Conservation (phyloP, 495 filamentous ascomycete species). For the Talaromyces wortmannii region DNA sequence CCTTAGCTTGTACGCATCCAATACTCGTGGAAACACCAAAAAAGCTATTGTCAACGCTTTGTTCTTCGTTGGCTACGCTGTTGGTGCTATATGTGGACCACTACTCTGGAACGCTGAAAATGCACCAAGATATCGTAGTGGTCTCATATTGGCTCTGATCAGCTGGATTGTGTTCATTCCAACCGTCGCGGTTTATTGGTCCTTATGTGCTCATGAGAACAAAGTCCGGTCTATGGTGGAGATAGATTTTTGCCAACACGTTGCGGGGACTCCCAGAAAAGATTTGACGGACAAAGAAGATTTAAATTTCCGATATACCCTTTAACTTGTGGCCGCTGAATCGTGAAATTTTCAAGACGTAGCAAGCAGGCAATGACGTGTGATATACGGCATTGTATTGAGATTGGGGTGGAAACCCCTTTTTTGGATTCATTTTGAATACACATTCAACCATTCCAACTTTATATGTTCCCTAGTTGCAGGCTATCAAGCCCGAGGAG, state of each 20-base stretch:
- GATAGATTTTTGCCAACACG: not conserved
- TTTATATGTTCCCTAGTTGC: too few relatives aligned
- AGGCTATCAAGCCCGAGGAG: too few relatives aligned
- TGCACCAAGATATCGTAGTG: slow-evolving; percentile 16
- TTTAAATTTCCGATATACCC: slow-evolving; percentile 12
- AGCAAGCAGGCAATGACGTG: too few relatives aligned
- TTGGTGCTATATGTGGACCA: slow-evolving; percentile 22
- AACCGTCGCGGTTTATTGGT: slow-evolving; percentile 13
- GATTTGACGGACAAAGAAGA: slow-evolving; percentile 19
- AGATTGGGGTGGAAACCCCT: too few relatives aligned
- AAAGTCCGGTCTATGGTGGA: slow-evolving; percentile 9
- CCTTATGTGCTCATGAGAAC: slow-evolving; percentile 15
- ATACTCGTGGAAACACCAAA: slow-evolving; percentile 60
- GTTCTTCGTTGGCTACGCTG: slow-evolving; percentile 31
- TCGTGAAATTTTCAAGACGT: too few relatives aligned
- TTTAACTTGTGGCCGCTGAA: too few relatives aligned
- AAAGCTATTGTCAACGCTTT: slow-evolving; percentile 38
- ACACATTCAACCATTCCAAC: too few relatives aligned
- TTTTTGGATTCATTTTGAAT: too few relatives aligned
- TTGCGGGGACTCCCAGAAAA: not conserved
- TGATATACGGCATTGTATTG: too few relatives aligned
- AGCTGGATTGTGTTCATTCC: slow-evolving; percentile 21
- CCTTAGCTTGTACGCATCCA: slow-evolving; percentile 44
- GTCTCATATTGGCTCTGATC: slow-evolving; percentile 20
- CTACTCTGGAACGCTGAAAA: slow-evolving; percentile 27